Base-by-base conservation (phyloP, 345 rosid species). In the Carallia brachiata region DNA sequence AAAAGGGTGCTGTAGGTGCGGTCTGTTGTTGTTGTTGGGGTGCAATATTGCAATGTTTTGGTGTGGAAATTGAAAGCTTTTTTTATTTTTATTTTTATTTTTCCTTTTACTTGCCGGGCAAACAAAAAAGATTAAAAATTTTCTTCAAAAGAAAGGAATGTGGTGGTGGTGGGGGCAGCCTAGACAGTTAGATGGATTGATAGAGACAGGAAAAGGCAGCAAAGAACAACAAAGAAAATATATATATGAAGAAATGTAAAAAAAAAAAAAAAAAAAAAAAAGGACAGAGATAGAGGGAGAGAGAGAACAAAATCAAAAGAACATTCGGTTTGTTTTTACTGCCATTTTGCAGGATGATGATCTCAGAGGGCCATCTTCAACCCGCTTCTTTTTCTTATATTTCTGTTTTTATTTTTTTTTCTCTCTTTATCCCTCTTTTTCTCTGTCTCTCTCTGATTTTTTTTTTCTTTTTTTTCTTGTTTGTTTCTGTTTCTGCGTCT, bases 151-250 rank as follows among this genome's bases (percentile, higher is more conserved):
- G 28, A 53, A 30, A n/a, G 61, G 62, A 56, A 69, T 74, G 72
- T 54, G 75, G 54, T 67, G 79, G 65, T 50, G 73, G 76, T 68
- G 79, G 72, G 59, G 36, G 16, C 50, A 23, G 58, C 19, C 16
- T 6, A 18, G 13, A 63, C 53, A 34, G 66, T 47, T 52, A 36
- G 76, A 52, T 27, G 23, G 57, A 66, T 17, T 53, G 80, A 65
- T 64, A 64, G 70, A 73, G 66, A 44, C 4, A 44, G 13, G 50
- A 4, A 75, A 72, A 84, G 78, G 80, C 79, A 81, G 79, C 81
- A 84, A 79, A 54, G 71, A 73, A 75, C 66, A 78, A 76, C 75
- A 67, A 59, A 63, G 52, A 52, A 10, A 7, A 32, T 65, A 36
- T 39, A 37, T 37, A 16, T 61, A 65, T 54, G 52, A 61, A 28